Base-by-base conservation (phyloP, 2,329 filamentous ascomycete species). In the Talaromyces sp. region DNA sequence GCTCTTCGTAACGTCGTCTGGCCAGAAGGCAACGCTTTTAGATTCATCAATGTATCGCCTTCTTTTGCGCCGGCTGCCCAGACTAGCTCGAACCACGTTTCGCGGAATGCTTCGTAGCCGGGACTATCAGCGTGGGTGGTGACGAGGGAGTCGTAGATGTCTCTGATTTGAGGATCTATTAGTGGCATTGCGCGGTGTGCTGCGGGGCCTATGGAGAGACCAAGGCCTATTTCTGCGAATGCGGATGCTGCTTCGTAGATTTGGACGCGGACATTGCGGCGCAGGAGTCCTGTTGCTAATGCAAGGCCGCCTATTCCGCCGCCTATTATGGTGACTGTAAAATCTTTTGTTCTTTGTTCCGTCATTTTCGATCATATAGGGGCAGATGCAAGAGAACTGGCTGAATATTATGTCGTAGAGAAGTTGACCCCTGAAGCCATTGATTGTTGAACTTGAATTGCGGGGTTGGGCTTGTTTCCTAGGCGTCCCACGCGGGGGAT, bases 141-240 rank as follows among this genome's bases (percentile, higher is more conserved):
- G 14, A 70, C 58, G 13, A 70, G 61, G 2, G 62, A 64, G 24
- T 71, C 65, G 41, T 71, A 68, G 30, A 71, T 70, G 6, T 57
- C 48, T 3, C 62, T 61, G 37, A 69, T 61, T n/a, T 58, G 49
- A 2, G 80, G 78, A 35, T 79, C 77, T 56, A 84, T 79, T 4
- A 80, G 68, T 14, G 74, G 70, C 77, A 86, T 80, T 3, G 83
- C 80, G 19, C 78, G 77, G 27, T 77, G 73, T 3, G 82, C 79
- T 56, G 84, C 84, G 32, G 81, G 78, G 1, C 80, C 80, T 42
- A 86, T 78, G 2, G 78, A 76, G 1, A 86, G 75, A 5, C 82
- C 84, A 2, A 82, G 81, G 2, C 83, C 83, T 27, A 86, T 81
- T 62, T 86, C 83, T 30, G 75, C 75, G 55, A 86, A 86, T 11